phyloP scores from a whole-genome alignment of 805 yeast species.

The Metahyphopichia silvanorum region DNA sequence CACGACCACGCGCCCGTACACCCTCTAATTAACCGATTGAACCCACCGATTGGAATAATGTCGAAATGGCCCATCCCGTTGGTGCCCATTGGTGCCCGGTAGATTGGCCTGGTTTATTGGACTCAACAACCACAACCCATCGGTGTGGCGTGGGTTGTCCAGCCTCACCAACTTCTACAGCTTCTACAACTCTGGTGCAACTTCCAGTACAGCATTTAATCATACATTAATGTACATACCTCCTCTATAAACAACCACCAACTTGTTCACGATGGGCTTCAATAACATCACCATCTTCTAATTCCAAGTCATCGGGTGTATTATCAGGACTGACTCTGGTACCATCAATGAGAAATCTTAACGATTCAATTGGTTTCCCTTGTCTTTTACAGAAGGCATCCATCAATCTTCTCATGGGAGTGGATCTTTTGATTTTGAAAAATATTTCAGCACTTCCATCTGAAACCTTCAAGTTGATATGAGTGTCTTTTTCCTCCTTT shows the following conservation, averaged over 20 bases:
- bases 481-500: conserved; percentile 58
- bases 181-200: no score
- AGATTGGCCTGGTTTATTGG: no score
- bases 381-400: conserved; percentile 98
- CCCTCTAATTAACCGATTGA: no score
- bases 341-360: conserved; percentile 92
- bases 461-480: conserved; percentile 88
- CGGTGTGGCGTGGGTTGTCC: no score
- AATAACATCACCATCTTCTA: conserved; percentile 93
- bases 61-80: no score
- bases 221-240: no score
- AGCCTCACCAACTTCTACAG: no score
- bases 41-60: no score
- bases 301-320: conserved; percentile 89
- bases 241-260: conserved; percentile 54
- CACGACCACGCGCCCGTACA: no score
- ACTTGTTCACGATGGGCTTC: conserved; percentile 97
- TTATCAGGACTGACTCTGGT: conserved; percentile 82
- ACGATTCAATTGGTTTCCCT: conserved; percentile 77
- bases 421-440: conserved; percentile 90
- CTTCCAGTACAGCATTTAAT: no score
- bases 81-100: no score
- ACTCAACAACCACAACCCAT: no score
- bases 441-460: conserved; percentile 93
- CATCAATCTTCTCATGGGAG: conserved; percentile 91